Evolutionary conservation across 192 early-diverging fungal species (phyloP), one percentile per base, ranked within the genome.

Genomic region (Dimargaris cristalligena): DNA sequence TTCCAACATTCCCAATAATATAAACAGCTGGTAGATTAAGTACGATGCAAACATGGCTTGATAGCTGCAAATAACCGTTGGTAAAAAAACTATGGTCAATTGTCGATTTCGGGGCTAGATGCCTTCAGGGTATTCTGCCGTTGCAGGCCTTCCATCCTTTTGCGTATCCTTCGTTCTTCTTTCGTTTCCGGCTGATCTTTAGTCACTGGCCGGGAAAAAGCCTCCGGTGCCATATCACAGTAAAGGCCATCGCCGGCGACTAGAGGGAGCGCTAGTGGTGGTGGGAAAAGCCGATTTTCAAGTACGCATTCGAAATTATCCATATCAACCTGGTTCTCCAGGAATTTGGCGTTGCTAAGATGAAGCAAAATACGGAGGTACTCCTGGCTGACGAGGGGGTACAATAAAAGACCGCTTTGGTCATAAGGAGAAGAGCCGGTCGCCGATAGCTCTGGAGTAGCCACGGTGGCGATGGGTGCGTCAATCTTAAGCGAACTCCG

Each of bases 401-500:
- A 23, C 4, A 56, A 20, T 1, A 29, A 10, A 31, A 60, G 3
- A 77, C 67, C 44, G 62, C 62, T 14, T 60, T 49, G 9, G 31
- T 61, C 26, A 22, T 51, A 31, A n/a, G 61, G 20, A n/a, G 62
- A 58, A 52, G 67, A 25, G 50, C 22, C 26, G 38, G 38, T 41
- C 16, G 8, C 38, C 6, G 38, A n/a, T n/a, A n/a, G n/a, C n/a
- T n/a, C n/a, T 41, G 38, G 38, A 41, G 16, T 6, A 41, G 26
- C 55, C 31, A 76, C 59, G 48, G 68, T 64, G n/a, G 73, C 77
- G n/a, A 79, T 74, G 11, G 77, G 77, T 2, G 65, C 62, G 44
- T 79, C 77, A 8, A 79, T 58, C 51, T 75, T 75, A 26, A 71
- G 68, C 6, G 77, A 72, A 44, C 67, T 74, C 4, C 75, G 63